These are phyloP conservation scores for Serendipita indica DNA, from an alignment of 768 basidiomycete species.

Conservation along the genomic window DNA sequence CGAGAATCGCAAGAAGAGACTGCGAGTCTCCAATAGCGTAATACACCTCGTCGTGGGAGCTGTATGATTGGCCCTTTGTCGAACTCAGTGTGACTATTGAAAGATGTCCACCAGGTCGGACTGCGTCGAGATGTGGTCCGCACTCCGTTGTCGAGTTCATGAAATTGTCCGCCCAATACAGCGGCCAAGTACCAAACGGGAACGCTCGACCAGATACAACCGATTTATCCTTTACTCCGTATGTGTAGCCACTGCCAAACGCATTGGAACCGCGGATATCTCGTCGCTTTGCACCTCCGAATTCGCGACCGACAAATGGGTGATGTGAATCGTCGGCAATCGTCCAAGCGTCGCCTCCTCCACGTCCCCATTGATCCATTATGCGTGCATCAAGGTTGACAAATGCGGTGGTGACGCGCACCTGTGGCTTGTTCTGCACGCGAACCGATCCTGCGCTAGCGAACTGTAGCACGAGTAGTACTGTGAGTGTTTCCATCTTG, in stretches of 20 bases:
- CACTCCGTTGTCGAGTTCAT: background rate
- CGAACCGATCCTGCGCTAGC: too few relatives aligned
- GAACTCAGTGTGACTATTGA: background rate
- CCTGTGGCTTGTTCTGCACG: background rate
- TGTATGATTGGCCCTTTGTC: background rate
- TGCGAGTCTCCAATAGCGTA: background rate
- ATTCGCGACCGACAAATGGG: background rate
- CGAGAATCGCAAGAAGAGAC: background rate
- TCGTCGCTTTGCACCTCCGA: background rate
- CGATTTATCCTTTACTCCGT: background rate
- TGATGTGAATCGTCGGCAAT: background rate
- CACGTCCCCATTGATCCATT: background rate
- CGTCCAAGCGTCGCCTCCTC: background rate
- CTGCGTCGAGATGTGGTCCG: background rate
- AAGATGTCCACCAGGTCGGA: background rate
- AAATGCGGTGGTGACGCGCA: background rate
- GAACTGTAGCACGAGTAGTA: too few relatives aligned
- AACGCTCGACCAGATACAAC: background rate
- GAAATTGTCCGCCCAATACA: background rate
- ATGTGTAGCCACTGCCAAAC: background rate
- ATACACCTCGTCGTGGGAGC: background rate
- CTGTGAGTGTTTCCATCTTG: too few relatives aligned
- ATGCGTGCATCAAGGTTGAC: background rate
- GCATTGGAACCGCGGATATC: background rate
- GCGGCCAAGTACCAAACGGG: background rate